A percentile compares a stretch with the other conserved stretches of the same genome.
These are phyloP conservation scores for Podospora tetraspora DNA, from an alignment of 495 filamentous ascomycete genomes.

Conservation along the genomic window DNA sequence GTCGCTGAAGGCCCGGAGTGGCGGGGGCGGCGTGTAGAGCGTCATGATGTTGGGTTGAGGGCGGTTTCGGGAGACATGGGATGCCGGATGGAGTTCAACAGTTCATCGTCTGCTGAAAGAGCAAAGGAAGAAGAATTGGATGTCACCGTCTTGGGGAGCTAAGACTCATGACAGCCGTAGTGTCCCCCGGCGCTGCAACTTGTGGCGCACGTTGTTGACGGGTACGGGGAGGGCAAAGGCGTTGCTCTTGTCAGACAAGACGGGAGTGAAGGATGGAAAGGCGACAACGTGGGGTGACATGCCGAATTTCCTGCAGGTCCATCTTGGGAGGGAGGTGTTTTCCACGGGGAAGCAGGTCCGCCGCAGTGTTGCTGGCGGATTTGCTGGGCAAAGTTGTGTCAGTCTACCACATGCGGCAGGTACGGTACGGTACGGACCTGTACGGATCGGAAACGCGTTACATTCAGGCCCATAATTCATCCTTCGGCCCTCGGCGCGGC, in stretches of 20 bases:
- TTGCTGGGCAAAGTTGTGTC: neutral
- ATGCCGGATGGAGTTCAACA: neutral
- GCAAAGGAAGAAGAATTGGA: neutral
- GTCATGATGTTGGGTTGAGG: conserved; percentile 33
- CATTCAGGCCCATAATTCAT: neutral
- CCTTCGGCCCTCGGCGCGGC: neutral
- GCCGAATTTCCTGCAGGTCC: neutral
- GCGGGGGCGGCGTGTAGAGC: conserved; percentile 54
- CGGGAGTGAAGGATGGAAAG: neutral
- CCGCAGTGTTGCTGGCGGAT: neutral
- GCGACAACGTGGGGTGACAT: neutral
- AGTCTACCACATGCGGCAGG: neutral
- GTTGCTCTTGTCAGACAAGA: neutral
- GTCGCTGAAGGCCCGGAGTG: conserved; percentile 47
- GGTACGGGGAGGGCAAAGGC: neutral
- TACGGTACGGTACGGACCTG: neutral
- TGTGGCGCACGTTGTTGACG: neutral
- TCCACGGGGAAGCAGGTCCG: neutral
- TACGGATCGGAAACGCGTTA: neutral
- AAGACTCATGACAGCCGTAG: neutral
- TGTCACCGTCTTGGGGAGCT: neutral
- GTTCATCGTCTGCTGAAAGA: neutral
- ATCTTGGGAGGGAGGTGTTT: neutral
- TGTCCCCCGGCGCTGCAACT: neutral
- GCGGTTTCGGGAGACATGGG: neutral